Base-by-base conservation (phyloP, 352 stramenopile species). In the Phytophthora tentaculata region DNA sequence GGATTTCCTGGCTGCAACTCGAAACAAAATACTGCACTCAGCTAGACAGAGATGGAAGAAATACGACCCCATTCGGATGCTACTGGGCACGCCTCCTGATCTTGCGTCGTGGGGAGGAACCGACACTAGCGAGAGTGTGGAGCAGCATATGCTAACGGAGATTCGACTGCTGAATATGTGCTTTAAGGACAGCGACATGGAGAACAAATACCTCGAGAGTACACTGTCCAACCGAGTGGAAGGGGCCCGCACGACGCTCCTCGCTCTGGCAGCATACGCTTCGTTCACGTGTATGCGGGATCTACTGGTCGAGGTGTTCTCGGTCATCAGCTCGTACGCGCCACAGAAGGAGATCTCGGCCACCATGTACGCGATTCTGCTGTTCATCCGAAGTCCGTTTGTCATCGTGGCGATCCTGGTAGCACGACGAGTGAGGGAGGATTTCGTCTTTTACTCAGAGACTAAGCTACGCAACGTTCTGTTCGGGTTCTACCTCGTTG, bases 101-200 rank as follows among this genome's bases (percentile, higher is more conserved):
- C 73, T 68, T 10, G 74, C 73, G 2, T 74, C 70, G 1, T 77
- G 76, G 66, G 60, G 71, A 66, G 58, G 67, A 9, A 85, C 77
- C 17, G 65, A 82, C 60, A 60, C 32, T 13, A 82, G 70, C 57
- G 64, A 62, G 26, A 80, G 52, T 17, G 66, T 90, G 1, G 80
- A 95, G 53, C 74, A 79, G 37, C 71, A 87, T 22, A 94, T 95
- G 86, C 66, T 87, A 1, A 66, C 73, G 0, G 81, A 94, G 64
- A 92, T 92, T 43, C 74, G 86, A 13, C 37, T 76, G 13, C 56
- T 83, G 48, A 77, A 87, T 45, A 68, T 95, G 58, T 69, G 75
- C 23, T 95, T 95, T 61, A 76, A 86, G 24, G 78, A 94, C 10
- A 59, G 69, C 0, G 82, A 90, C 0, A 93, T 93, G 81, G 88